A percentile compares a stretch with the other conserved stretches of the same genome.
phyloP scores from a whole-genome alignment of 345 rosid species.

The Melaleuca quinquenervia region DNA sequence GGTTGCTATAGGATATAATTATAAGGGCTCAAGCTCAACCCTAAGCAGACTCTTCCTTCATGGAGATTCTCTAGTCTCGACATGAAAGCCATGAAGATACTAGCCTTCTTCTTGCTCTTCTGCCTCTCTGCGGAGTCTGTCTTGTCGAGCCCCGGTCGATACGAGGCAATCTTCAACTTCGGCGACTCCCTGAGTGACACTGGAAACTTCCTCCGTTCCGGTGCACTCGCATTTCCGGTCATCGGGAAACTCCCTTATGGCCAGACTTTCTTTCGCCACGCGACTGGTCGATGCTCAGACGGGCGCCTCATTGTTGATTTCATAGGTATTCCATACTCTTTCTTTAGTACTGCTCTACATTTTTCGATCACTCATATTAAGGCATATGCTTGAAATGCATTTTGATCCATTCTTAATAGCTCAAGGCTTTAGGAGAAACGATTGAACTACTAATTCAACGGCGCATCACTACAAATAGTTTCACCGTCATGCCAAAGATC shows the following conservation, averaged over 20 bases:
- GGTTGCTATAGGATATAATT: neutral
- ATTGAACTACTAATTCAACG: neutral
- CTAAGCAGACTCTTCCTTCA: neutral
- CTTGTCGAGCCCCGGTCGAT: neutral
- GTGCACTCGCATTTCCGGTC: neutral
- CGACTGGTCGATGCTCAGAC: constrained; percentile 25
- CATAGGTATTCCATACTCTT: constrained; percentile 21
- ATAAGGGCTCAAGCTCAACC: neutral
- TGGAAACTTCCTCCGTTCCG: neutral
- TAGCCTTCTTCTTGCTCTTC: neutral
- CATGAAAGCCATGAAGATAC: neutral
- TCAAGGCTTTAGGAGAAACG: neutral
- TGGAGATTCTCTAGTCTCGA: neutral
- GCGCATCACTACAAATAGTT: neutral
- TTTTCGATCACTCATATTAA: neutral
- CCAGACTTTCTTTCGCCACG: constrained; percentile 33
- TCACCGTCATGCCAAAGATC: neutral
- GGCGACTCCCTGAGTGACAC: neutral
- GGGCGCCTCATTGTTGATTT: neutral
- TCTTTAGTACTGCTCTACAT: neutral
- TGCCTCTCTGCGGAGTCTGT: neutral
- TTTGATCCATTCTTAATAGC: constrained; percentile 34
- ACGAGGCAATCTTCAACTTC: neutral
- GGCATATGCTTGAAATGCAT: constrained; percentile 28
- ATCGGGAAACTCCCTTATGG: constrained; percentile 38